A percentile compares a stretch with the other conserved stretches of the same genome.
These are phyloP conservation scores for Leccinum olivaceopallidum DNA, from an alignment of 768 basidiomycete species.

Conservation along the genomic window DNA sequence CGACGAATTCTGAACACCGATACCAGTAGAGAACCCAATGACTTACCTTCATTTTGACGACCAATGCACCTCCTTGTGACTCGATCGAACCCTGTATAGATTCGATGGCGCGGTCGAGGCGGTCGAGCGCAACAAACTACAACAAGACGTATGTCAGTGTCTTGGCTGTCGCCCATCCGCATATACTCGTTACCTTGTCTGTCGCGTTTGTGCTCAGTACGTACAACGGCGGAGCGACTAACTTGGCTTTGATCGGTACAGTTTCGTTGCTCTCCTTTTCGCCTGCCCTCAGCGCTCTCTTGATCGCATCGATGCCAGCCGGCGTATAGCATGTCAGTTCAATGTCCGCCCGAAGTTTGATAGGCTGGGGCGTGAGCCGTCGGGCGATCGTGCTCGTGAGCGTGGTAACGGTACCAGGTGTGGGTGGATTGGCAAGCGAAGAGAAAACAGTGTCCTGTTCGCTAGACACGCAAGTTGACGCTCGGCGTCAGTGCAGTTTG, in stretches of 20 bases:
- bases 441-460: constrained; percentile 83
- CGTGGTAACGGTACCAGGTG: constrained; percentile 56
- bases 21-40: neutral
- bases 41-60: constrained; percentile 94
- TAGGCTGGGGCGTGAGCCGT: constrained; percentile 95
- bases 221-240: constrained; percentile 95
- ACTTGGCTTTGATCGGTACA: constrained; percentile 95
- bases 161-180: neutral
- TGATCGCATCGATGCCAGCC: constrained; percentile 95
- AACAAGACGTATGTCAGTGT: neutral
- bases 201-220: constrained; percentile 96
- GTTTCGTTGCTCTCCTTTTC: constrained; percentile 85
- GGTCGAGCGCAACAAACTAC: constrained; percentile 82
- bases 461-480: constrained; percentile 32
- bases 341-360: constrained; percentile 98
- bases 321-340: constrained; percentile 97
- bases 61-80: constrained; percentile 78
- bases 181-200: constrained; percentile 67
- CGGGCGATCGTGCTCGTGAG: constrained; percentile 87
- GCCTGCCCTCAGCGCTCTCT: constrained; percentile 85
- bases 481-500: constrained; percentile 5
- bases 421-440: constrained; percentile 58
- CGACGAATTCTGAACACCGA: neutral
- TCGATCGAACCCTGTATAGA: constrained; percentile 85
- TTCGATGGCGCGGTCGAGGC: constrained; percentile 92